Base-by-base conservation (phyloP, 805 yeast species). In the Priceomyces fermenticarens region DNA sequence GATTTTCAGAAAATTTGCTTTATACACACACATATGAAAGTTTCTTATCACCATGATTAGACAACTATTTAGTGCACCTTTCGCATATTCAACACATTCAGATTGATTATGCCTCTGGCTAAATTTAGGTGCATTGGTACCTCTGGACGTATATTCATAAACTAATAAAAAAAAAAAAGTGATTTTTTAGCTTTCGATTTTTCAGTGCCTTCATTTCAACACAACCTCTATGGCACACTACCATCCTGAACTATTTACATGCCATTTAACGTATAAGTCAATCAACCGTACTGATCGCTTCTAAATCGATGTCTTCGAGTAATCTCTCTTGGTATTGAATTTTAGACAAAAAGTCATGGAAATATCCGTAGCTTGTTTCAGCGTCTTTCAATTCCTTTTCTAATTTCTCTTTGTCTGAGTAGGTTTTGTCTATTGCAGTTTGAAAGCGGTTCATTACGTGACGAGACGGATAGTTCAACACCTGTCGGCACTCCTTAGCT, bases 401-500 rank as follows among this genome's bases (percentile, higher is more conserved):
- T 32, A 81, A 63, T 44, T 75, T 77, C 39, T 77, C 78, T 55
- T 85, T 81, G 55, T 79, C 77, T 3, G 72, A 61, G 11, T 75
- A 72, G 43, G 81, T 75, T 50, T 75, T 73, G 47, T 86, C 93
- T 30, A 88, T 72, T 35, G 77, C 62, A 0, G 80, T 66, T 51
- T 85, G 90, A 63, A 85, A 78, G 35, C 78, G 77, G 33, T 78
- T 75, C 50, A 84, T 77, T 4, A 93, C 87, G 54, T 89, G 96
- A 48, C 88, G 80, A 0, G 87, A 75, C 4, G 98, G 98, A 54
- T 74, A 82, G 53, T 77, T 79, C 52, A 93, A 70, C 2, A 93
- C 96, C 51, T 80, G 80, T 23, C 93, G 73, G 43, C 88, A 86
- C 57, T 91, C 98, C 49, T 78, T 80, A 0, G 95, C 73, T 6